Conservation (phyloP, 495 filamentous ascomycete genomes). For the Neurospora sp. region DNA sequence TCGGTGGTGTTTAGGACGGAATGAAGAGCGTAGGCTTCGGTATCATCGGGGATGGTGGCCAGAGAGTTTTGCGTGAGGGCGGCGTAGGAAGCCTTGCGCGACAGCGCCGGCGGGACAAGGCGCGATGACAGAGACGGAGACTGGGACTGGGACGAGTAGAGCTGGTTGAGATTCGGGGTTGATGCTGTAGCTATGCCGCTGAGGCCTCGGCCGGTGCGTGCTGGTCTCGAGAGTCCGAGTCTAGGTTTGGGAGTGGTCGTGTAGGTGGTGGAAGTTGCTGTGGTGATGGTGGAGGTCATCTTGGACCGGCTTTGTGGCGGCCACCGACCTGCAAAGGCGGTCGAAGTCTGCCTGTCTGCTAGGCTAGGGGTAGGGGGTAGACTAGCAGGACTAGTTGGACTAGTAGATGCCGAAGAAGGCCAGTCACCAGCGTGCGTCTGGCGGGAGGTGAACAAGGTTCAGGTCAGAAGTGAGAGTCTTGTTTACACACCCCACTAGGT, state of each 20-base stretch:
- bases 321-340: not conserved
- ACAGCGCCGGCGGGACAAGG: conserved; percentile 37
- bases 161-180: conserved; percentile 45
- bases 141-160: conserved; percentile 28
- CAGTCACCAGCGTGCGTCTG: not conserved
- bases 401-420: not conserved
- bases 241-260: conserved; percentile 57
- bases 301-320: conserved; percentile 12
- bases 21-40: conserved; percentile 45
- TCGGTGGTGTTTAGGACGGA: conserved; percentile 36
- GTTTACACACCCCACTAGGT: not conserved
- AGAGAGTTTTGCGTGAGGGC: conserved; percentile 52
- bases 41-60: conserved; percentile 51
- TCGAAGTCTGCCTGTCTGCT: not conserved
- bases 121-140: conserved; percentile 22
- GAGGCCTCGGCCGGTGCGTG: conserved; percentile 15
- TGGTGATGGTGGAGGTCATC: conserved; percentile 22
- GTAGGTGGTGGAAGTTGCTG: conserved; percentile 33
- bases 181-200: conserved; percentile 46
- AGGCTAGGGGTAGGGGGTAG: not conserved
- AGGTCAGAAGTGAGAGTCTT: not conserved
- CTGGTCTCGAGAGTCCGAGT: conserved; percentile 43
- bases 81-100: conserved; percentile 57
- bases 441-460: not conserved
- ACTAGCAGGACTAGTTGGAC: not conserved